Base-by-base conservation (phyloP, 805 yeast genomes). In the Starmera dryadoides region DNA sequence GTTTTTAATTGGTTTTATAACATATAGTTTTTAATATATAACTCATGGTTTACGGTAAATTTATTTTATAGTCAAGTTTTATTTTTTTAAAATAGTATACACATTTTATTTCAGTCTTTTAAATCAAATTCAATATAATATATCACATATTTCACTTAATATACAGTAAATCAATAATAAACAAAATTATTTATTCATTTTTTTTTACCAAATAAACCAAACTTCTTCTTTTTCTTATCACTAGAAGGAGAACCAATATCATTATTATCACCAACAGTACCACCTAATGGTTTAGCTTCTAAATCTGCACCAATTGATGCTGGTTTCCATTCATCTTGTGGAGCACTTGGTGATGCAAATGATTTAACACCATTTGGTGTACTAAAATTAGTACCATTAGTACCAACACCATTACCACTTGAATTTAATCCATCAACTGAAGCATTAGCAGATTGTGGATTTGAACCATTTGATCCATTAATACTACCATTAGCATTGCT, bases 201-300 rank as follows among this genome's bases (percentile, higher is more conserved):
- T 33, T 39, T 42, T 19, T 45, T 43, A 25, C 28, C 28, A 37
- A 48, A 48, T 39, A 46, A 37, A 7, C 52, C 52, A 33, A 41
- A 45, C 35, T 46, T 48, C 37, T 48, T 48, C 47, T 44, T 47
- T 38, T 44, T 41, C 33, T 36, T 36, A 17, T 25, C 28, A 25
- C 28, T n/a, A 25, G 28, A 12, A 25, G n/a, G n/a, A 15, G 11
- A 2, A 23, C 3, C 18, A 9, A 9, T 30, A 30, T 8, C 16
- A n/a, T 4, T 6, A 15, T 18, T n/a, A 8, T 33, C 36, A 6
- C 34, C 34, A 36, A 36, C 25, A 14, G 21, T 34, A 14, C 30
- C 33, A 36, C 39, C 39, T n/a, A 36, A 25, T 30, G 39, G 39
- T 30, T 30, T 30, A 4, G 34, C 31, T 16, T 35, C 33, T 4